A percentile compares a stretch with the other conserved stretches of the same genome.
Conservation (phyloP, 2,329 filamentous ascomycete species). For the Ophiostoma novo-ulmi region DNA sequence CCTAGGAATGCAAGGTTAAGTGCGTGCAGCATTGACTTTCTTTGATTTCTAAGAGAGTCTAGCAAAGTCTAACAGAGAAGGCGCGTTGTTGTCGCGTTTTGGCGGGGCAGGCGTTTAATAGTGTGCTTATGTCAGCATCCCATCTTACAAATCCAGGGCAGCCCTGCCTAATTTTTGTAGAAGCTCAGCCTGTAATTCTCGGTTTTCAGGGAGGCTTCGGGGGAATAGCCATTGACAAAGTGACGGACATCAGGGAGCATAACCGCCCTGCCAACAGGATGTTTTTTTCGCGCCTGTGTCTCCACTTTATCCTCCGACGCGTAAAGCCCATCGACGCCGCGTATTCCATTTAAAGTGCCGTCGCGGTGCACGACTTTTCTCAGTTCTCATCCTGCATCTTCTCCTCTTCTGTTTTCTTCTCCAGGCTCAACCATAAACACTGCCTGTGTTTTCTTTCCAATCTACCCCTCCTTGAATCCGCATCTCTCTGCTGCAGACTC, state of each 20-base stretch:
- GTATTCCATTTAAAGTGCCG: conserved; percentile 28
- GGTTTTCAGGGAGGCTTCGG: not conserved
- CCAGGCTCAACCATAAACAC: conserved; percentile 18
- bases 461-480: conserved; percentile 4
- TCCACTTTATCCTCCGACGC: conserved; percentile 26
- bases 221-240: too few species aligned
- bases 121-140: not conserved
- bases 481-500: conserved; percentile 1
- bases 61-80: not conserved
- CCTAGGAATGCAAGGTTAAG: conserved; percentile 14
- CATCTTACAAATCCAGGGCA: conserved; percentile 9
- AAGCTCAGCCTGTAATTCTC: not conserved
- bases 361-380: conserved; percentile 26
- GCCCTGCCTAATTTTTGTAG: not conserved
- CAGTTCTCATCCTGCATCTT: conserved; percentile 11
- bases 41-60: not conserved
- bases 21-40: conserved; percentile 18
- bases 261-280: conserved; percentile 15
- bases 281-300: conserved; percentile 24
- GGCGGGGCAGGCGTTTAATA: not conserved
- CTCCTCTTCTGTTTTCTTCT: conserved; percentile 17
- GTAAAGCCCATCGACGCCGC: conserved; percentile 23
- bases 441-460: conserved; percentile 5
- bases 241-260: not conserved
- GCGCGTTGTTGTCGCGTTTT: conserved; percentile 24